Conservation (phyloP, 129 eudicot species). For the Glebionis coronaria region DNA sequence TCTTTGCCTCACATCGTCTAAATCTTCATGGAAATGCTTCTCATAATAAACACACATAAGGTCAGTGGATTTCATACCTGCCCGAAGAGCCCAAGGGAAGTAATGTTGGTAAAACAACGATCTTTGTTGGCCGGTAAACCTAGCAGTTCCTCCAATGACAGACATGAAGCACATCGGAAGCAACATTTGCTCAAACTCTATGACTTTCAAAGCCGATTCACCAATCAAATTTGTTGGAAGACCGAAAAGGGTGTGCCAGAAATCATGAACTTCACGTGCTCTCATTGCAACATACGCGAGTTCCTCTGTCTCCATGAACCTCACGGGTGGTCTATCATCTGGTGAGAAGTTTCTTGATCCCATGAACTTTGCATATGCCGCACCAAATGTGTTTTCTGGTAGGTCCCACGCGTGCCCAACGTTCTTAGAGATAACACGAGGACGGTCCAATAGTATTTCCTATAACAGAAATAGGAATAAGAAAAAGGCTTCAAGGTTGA, state of each 20-base stretch:
- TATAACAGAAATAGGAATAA: conserved; percentile 15
- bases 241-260: conserved; percentile 92
- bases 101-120: conserved; percentile 61
- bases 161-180: conserved; percentile 92
- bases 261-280: conserved; percentile 93
- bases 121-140: conserved; percentile 71
- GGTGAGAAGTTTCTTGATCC: conserved; percentile 97
- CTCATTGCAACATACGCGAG: conserved; percentile 86
- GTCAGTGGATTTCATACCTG: conserved; percentile 54
- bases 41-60: conserved; percentile 72
- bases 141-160: conserved; percentile 79
- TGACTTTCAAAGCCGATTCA: conserved; percentile 83
- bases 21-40: conserved; percentile 60
- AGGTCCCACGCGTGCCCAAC: conserved; percentile 93
- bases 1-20: conserved; percentile 54
- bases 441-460: conserved; percentile 68
- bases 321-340: conserved; percentile 85
- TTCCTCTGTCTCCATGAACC: conserved; percentile 96
- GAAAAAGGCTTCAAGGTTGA: background rate
- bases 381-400: conserved; percentile 85
- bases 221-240: conserved; percentile 88
- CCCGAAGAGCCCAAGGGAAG: conserved; percentile 77
- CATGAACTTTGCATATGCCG: conserved; percentile 94
- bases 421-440: conserved; percentile 69
- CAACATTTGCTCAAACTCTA: conserved; percentile 88